Base-by-base conservation (phyloP, 2,329 filamentous ascomycete species). In the Fusarium sp. region DNA sequence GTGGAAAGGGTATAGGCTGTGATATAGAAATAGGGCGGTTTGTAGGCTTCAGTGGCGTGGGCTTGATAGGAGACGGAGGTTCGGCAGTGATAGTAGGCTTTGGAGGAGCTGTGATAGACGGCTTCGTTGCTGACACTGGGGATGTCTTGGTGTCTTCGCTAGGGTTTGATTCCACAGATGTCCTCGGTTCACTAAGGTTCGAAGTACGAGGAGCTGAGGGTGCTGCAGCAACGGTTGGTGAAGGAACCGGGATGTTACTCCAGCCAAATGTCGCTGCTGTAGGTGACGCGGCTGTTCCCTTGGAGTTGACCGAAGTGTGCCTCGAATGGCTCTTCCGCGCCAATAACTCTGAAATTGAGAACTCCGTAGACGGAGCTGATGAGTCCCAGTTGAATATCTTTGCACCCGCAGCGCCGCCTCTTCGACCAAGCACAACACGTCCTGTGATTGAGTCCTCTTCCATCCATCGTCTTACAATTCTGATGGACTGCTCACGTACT, bases 381-480 rank as follows among this genome's bases (percentile, higher is more conserved):
- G 81, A 81, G 62, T 88, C 83, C 87, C 87, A 89, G 28, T 86
- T 85, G 72, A 89, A 89, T 64, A 84, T 79, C 54, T 79, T 80
- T 6, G 78, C 79, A 35, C 80, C 81, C 15, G 79, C 77, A 15
- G 72, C 72, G 1, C 74, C 76, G 1, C 70, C 69, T 13, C 78
- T 74, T 42, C 77, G 74, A 1, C 78, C 76, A 4, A 76, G 68
- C 24, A 75, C 72, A 7, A 74, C 71, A n/a, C 81, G 80, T 2
- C 85, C 84, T 3, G 82, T 78, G 26, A 85, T 83, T 0, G 84
- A 84, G 64, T 87, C 86, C 65, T 89, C 84, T 65, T 88, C 85
- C 80, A 89, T 87, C 88, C 88, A 90, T 25, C 85, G 80, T 25
- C 83, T 80, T 15, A 90, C 86, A 36, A 86, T 85, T 53, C 82